A percentile compares a stretch with the other conserved stretches of the same genome.
phyloP scores from a whole-genome alignment of 805 yeast genomes.

The Pichia scutulata region DNA sequence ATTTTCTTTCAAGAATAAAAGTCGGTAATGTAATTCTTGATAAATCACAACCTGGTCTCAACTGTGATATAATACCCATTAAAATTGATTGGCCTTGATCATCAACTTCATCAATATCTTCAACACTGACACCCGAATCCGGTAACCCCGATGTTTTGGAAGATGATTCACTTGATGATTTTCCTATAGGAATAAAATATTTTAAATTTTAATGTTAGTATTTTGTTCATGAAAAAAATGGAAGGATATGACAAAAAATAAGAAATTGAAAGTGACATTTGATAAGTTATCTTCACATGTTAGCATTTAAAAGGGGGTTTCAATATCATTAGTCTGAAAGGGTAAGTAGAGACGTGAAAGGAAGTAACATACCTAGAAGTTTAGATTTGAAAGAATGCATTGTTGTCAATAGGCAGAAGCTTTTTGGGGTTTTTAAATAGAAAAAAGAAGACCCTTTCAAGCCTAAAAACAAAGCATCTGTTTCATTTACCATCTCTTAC shows the following conservation, averaged over 20 bases:
- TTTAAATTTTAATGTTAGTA: not conserved
- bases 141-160: not conserved
- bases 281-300: not conserved
- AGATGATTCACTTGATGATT: not conserved
- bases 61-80: constrained; percentile 80
- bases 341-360: not conserved
- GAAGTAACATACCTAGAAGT: constrained; percentile 5
- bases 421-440: no score
- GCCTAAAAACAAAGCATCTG: not conserved
- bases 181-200: constrained; percentile 1
- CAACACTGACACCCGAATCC: constrained; percentile 29
- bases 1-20: constrained; percentile 87
- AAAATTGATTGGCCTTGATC: constrained; percentile 83
- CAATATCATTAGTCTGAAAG: not conserved
- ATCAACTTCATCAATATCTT: constrained; percentile 88
- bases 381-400: constrained; percentile 9
- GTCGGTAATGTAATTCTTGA: constrained; percentile 92
- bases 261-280: not conserved
- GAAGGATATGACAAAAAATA: not conserved
- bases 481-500: not conserved
- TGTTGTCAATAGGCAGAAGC: not conserved
- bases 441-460: not conserved
- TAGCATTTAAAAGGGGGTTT: not conserved
- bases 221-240: not conserved
- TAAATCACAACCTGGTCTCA: constrained; percentile 88